Evolutionary conservation across 768 basidiomycete genomes (phyloP), one percentile per base, ranked within the genome.

Genomic region (Punctularia strigosozonata): DNA sequence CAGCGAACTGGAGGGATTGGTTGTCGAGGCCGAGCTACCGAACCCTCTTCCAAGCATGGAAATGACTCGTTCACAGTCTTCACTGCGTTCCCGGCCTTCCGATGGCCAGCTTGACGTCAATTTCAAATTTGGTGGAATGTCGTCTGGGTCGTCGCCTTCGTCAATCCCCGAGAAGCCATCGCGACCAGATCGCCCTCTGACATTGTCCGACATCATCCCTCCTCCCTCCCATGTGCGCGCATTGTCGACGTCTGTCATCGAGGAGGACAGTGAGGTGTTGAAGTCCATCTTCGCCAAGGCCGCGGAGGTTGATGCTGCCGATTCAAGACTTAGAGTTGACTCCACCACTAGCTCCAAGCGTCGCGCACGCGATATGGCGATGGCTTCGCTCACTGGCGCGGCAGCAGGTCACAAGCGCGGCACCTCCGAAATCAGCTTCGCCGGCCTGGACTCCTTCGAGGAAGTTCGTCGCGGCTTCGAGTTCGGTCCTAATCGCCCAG

Each of bases 391-490:
- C n/a, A n/a, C n/a, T n/a, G n/a, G n/a, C n/a, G n/a, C n/a, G n/a
- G n/a, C n/a, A n/a, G n/a, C n/a, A n/a, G n/a, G n/a, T n/a, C 66
- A 66, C 31, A 53, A 60, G 2, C 58, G 64, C 22, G 51, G 52
- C 15, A 44, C 53, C 3, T 84, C 81, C 0, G 71, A 58, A 3
- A 52, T 71, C 37, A 85, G 82, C 53, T 87, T 88, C 47, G 65
- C 60, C 4, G 83, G 84, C 0, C 66, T 86, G 13, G 75, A 79
- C 33, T 79, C 80, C 0, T 88, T 85, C 46, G 77, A 79, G 15
- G 84, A 85, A 50, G 71, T 86, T n/a, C 63, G 83, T 22, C 69
- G 81, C 36, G 81, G 77, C 2, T 88, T 86, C 44, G 84, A 87
- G 51, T 86, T 82, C 53, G 64, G 64, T 20, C 63, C 69, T 6